A percentile compares a stretch with the other conserved stretches of the same genome.
Conservation (phyloP, 495 filamentous ascomycete genomes). For the Filosporella fistucella region DNA sequence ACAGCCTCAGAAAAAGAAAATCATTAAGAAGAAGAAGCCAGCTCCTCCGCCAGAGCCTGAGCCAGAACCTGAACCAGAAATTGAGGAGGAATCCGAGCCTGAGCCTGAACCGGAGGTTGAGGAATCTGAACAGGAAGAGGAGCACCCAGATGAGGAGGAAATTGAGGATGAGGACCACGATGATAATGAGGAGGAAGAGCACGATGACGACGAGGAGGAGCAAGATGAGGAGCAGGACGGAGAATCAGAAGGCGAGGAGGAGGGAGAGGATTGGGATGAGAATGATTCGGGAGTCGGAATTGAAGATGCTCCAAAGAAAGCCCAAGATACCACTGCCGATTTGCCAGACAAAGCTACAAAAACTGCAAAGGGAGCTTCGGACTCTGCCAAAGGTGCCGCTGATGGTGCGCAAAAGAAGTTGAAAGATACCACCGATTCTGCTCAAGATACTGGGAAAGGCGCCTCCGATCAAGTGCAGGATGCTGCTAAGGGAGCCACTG, state of each 20-base stretch:
- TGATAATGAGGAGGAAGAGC: constrained; percentile 11
- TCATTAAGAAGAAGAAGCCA: constrained; percentile 14
- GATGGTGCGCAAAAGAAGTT: constrained; percentile 3
- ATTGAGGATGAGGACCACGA: constrained; percentile 8
- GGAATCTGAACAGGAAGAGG: constrained; percentile 13
- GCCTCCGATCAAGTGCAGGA: neutral
- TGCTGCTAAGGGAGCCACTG: neutral
- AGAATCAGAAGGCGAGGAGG: constrained; percentile 13
- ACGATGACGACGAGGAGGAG: constrained; percentile 7
- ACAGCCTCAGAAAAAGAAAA: neutral
- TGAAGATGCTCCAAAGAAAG: constrained; percentile 4
- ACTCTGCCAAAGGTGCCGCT: neutral
- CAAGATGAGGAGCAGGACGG: constrained; percentile 7
- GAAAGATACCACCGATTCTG: neutral
- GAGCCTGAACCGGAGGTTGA: constrained; percentile 3
- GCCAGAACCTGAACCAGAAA: constrained; percentile 5
- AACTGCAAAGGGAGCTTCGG: neutral
- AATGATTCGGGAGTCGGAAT: neutral
- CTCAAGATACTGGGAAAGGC: neutral
- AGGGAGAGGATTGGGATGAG: neutral
- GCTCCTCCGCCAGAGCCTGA: constrained; percentile 2
- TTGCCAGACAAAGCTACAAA: constrained; percentile 1
- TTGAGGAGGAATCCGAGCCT: constrained; percentile 9
- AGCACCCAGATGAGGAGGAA: constrained; percentile 6
- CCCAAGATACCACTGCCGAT: constrained; percentile 4